Base-by-base conservation (phyloP, 345 rosid genomes). In the Eucalyptus regnans region DNA sequence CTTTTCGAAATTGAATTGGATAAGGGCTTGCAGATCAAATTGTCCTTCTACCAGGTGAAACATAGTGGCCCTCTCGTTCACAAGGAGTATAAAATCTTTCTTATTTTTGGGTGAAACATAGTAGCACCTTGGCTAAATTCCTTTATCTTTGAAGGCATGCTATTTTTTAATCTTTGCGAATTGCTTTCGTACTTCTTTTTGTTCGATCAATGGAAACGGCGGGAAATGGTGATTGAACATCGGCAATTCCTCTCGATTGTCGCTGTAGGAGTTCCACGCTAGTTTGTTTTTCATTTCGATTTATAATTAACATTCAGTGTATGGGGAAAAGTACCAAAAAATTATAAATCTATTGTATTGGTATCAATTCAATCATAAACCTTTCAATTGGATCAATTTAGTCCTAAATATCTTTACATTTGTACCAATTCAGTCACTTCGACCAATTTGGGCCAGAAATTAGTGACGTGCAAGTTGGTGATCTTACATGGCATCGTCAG, bases 381-480 rank as follows among this genome's bases (percentile, higher is more conserved):
- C 0, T 52, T 52, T 52, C 4, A 52, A 52, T 18, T 0, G 0
- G 9, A 52, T 52, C 2, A 52, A 52, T 18, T 52, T 3, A 52
- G 18, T 52, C 0, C 1, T 0, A 52, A 0, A 52, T 18, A 52
- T 52, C 7, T 18, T 52, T 52, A 52, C 0, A 52, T 18, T 52
- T 52, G 4, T 18, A 52, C 0, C 0, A 3, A 52, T 52, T 18
- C 10, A 1, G 1, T 52, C 23, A 0, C 7, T 18, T 52, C 2
- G 2, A 0, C 4, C 2, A 52, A 52, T 52, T 52, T 52, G 7
- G 9, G 10, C 0, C 0, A 0, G 0, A 52, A 52, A 52, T 52
- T 2, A 18, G 2, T 52, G 23, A 52, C 1, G 0, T 52, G 23
- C 0, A 52, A 52, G 23, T 52, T 2, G 10, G 23, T 1, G 0